phyloP scores from a whole-genome alignment of 768 basidiomycete species.

The Crepidotus variabilis region DNA sequence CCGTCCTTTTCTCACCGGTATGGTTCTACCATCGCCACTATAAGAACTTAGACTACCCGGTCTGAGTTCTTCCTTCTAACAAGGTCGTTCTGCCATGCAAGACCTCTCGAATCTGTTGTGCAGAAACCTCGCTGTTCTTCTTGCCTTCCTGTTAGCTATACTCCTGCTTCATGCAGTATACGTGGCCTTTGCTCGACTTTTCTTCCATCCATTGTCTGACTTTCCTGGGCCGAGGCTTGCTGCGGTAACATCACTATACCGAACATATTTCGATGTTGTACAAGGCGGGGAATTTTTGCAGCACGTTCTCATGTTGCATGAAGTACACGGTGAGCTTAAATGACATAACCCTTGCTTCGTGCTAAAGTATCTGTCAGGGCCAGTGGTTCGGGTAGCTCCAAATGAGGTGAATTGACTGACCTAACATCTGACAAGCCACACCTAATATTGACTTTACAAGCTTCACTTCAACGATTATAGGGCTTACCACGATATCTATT shows the following conservation, averaged over 20 bases:
- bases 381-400: slow-evolving; percentile 35
- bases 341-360: neutral
- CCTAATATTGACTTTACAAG: slow-evolving; percentile 13
- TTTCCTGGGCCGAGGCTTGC: slow-evolving; percentile 35
- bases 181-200: slow-evolving; percentile 19
- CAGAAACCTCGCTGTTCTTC: slow-evolving; percentile 1
- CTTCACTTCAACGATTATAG: slow-evolving; percentile 33
- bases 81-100: slow-evolving; percentile 5
- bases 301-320: slow-evolving; percentile 28
- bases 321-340: slow-evolving; percentile 24
- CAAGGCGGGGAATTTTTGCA: slow-evolving; percentile 28
- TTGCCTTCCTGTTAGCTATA: slow-evolving; percentile 5
- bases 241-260: slow-evolving; percentile 27
- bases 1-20: slow-evolving; percentile 1
- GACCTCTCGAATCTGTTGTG: slow-evolving; percentile 1
- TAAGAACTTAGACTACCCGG: slow-evolving; percentile 3
- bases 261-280: slow-evolving; percentile 30
- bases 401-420: slow-evolving; percentile 27
- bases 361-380: slow-evolving; percentile 19
- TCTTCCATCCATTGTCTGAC: slow-evolving; percentile 28
- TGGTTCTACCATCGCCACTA: neutral
- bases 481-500: slow-evolving; percentile 32
- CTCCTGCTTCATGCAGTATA: slow-evolving; percentile 1
- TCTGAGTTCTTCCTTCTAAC: neutral
- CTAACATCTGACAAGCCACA: neutral